Evolutionary conservation across 805 yeast genomes (phyloP).

Genomic region (Ogataea nitratoaversa): DNA sequence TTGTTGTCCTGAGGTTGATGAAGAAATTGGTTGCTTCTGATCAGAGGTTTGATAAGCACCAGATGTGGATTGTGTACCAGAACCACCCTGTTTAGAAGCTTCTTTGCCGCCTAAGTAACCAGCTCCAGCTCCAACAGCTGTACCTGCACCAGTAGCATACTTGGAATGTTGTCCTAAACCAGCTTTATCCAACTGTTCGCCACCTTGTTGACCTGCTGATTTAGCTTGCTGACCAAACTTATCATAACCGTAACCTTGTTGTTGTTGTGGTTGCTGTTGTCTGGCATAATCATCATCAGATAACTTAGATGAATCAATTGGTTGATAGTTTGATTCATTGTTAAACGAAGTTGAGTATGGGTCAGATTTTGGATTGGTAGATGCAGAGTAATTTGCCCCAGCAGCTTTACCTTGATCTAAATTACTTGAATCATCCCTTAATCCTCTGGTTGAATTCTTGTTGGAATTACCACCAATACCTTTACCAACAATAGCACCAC

Average conservation of each 20-base stretch:
- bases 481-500: not conserved
- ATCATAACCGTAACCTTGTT: conserved; percentile 4
- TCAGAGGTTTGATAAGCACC: no score
- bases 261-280: no score
- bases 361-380: not conserved
- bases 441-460: not conserved
- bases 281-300: no score
- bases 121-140: conserved; percentile 11
- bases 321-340: not conserved
- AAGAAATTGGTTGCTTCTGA: no score
- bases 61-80: not conserved
- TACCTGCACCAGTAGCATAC: conserved; percentile 11
- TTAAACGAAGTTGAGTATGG: not conserved
- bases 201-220: conserved; percentile 6
- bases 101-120: conserved; percentile 3
- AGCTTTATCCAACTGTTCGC: conserved; percentile 9
- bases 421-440: not conserved
- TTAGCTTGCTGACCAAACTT: conserved; percentile 8
- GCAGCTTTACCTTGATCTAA: not conserved
- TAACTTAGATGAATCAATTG: not conserved
- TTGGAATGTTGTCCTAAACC: conserved; percentile 11
- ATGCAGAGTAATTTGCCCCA: no score
- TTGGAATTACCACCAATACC: not conserved
- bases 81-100: not conserved
- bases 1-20: not conserved